Percentiles rank a stretch among this genome's conserved stretches.
These are phyloP conservation scores for Plenodomus lindquistii DNA, from an alignment of 2,329 filamentous ascomycete species.

Conservation along the genomic window DNA sequence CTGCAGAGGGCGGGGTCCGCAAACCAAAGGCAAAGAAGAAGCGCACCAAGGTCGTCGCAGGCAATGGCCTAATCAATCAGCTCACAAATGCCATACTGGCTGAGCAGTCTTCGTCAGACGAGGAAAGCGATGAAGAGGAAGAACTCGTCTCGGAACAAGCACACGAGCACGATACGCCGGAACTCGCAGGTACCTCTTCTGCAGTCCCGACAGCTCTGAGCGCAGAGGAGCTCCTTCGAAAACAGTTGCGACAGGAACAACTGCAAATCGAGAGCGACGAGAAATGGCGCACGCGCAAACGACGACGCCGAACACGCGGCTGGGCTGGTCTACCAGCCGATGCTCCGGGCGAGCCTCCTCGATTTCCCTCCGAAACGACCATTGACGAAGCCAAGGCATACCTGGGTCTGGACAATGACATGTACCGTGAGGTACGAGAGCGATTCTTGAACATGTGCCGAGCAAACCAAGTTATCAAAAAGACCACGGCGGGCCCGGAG, in stretches of 20 bases:
- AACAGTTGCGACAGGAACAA: slow-evolving; percentile 36
- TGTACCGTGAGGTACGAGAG: slow-evolving; percentile 67
- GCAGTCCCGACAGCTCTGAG: slow-evolving; percentile 12
- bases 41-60: slow-evolving; percentile 14
- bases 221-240: slow-evolving; percentile 28
- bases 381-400: slow-evolving; percentile 76
- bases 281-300: slow-evolving; percentile 66
- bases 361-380: slow-evolving; percentile 82
- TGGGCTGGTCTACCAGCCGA: slow-evolving; percentile 71
- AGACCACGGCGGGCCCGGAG: slow-evolving; percentile 73
- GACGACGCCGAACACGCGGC: slow-evolving; percentile 68
- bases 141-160: slow-evolving; percentile 2
- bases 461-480: slow-evolving; percentile 70
- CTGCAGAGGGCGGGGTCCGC: slow-evolving; percentile 11
- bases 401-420: slow-evolving; percentile 64
- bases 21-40: slow-evolving; percentile 19
- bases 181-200: neutral
- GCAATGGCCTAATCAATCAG: slow-evolving; percentile 28
- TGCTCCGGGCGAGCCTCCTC: slow-evolving; percentile 67
- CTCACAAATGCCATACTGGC: slow-evolving; percentile 34
- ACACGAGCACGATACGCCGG: neutral
- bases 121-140: slow-evolving; percentile 17
- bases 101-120: slow-evolving; percentile 21
- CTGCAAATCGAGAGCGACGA: slow-evolving; percentile 65
- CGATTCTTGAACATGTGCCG: slow-evolving; percentile 73